phyloP scores from a whole-genome alignment of 352 stramenopile species.

The Phytophthora citrophthora region DNA sequence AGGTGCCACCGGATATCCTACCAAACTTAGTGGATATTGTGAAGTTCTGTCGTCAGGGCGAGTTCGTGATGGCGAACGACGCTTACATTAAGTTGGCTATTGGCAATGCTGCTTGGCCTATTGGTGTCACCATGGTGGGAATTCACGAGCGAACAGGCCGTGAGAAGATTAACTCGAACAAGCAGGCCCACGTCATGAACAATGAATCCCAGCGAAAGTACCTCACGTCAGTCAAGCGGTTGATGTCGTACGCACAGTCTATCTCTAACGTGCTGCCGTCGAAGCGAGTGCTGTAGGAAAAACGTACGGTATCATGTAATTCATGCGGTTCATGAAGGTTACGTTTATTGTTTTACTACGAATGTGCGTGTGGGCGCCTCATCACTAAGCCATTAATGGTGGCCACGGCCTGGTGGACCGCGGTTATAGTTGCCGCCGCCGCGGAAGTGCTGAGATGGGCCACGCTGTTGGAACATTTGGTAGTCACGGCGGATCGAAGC shows the following conservation, averaged over 20 bases:
- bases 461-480: conserved; percentile 58
- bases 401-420: conserved; percentile 33
- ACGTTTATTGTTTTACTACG: conserved; percentile 16
- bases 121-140: conserved; percentile 99
- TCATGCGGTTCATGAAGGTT: conserved; percentile 3
- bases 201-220: conserved; percentile 99
- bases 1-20: conserved; percentile 90
- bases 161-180: conserved; percentile 97
- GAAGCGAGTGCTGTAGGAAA: conserved; percentile 78
- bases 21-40: conserved; percentile 94
- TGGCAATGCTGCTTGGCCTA: conserved; percentile 98
- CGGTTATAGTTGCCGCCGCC: conserved; percentile 28
- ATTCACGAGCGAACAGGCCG: conserved; percentile 97
- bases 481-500: conserved; percentile 80
- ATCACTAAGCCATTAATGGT: conserved; percentile 22
- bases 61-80: conserved; percentile 97
- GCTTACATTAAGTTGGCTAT: conserved; percentile 98
- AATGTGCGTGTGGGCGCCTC: conserved; percentile 1
- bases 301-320: background rate
- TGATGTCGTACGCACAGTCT: conserved; percentile 97
- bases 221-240: conserved; percentile 97
- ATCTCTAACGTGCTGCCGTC: conserved; percentile 83
- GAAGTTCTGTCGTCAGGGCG: conserved; percentile 91
- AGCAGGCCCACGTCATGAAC: conserved; percentile 99
- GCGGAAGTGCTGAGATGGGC: conserved; percentile 29